Evolutionary conservation across 306 rosid genomes (phyloP).

Genomic region (Neltuma alba): DNA sequence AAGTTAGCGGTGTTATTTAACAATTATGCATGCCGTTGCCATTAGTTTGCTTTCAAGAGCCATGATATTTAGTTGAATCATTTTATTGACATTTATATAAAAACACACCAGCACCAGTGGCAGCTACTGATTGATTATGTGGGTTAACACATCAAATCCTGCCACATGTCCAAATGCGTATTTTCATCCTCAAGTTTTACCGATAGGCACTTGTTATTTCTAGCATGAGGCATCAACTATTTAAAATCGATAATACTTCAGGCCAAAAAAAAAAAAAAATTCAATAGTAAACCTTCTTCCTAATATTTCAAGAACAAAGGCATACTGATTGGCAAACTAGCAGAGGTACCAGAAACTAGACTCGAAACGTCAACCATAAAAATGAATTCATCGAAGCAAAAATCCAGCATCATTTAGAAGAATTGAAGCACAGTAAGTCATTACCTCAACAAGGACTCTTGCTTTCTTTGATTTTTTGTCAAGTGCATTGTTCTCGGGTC

Average conservation of each 20-base stretch:
- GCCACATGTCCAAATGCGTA: background rate
- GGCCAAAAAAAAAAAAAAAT: no score
- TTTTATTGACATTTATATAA: background rate
- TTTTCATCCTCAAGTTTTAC: background rate
- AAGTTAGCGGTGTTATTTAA: background rate
- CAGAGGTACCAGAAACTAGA: background rate
- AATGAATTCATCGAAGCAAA: constrained; percentile 15
- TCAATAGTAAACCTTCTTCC: no score
- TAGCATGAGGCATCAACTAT: constrained; percentile 1
- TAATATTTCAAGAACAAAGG: constrained; percentile 7
- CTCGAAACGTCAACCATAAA: background rate
- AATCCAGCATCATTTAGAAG: constrained; percentile 20
- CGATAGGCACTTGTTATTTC: background rate
- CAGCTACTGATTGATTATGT: background rate
- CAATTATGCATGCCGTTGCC: background rate
- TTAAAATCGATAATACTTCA: constrained; percentile 11
- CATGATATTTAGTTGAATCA: background rate
- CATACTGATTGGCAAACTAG: background rate
- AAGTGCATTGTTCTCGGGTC: constrained; percentile 51
- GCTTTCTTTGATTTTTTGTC: constrained; percentile 65
- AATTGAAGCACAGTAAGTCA: constrained; percentile 15
- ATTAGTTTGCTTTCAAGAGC: constrained; percentile 23
- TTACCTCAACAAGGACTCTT: constrained; percentile 89
- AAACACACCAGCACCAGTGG: background rate
- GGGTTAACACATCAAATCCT: background rate